Conservation (phyloP, 2,329 filamentous ascomycete genomes). For the Botrytis paeoniae region DNA sequence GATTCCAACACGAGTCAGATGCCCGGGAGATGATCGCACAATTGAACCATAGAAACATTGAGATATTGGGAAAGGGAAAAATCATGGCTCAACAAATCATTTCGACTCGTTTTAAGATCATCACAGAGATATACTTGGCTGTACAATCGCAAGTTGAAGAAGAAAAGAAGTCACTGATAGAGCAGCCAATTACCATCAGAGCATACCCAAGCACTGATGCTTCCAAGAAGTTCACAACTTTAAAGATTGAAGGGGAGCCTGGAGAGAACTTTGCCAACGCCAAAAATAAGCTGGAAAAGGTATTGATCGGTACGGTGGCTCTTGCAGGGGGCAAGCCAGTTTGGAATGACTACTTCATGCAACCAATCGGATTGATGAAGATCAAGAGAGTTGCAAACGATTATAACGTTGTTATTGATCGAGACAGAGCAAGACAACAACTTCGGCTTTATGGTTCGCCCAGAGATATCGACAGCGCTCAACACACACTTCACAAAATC, state of each 20-base stretch:
- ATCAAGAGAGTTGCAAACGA: neutral
- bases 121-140: slow-evolving; percentile 37
- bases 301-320: slow-evolving; percentile 39
- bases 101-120: slow-evolving; percentile 42
- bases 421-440: neutral
- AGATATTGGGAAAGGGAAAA: slow-evolving; percentile 37
- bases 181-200: slow-evolving; percentile 34
- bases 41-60: slow-evolving; percentile 37
- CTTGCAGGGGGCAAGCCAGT: slow-evolving; percentile 30
- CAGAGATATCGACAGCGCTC: neutral
- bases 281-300: slow-evolving; percentile 37
- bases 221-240: slow-evolving; percentile 34
- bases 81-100: slow-evolving; percentile 42
- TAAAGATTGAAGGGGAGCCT: slow-evolving; percentile 42
- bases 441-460: neutral
- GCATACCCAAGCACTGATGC: slow-evolving; percentile 31
- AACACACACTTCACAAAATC: slow-evolving; percentile 37
- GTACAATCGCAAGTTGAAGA: slow-evolving; percentile 36
- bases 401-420: neutral
- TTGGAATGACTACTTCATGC: slow-evolving; percentile 34
- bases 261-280: slow-evolving; percentile 37
- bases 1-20: slow-evolving; percentile 41
- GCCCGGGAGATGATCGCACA: slow-evolving; percentile 39
- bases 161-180: slow-evolving; percentile 35
- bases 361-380: slow-evolving; percentile 27